phyloP scores from a whole-genome alignment of 176 grass and related monocot genomes.

The Alloteropsis semialata region DNA sequence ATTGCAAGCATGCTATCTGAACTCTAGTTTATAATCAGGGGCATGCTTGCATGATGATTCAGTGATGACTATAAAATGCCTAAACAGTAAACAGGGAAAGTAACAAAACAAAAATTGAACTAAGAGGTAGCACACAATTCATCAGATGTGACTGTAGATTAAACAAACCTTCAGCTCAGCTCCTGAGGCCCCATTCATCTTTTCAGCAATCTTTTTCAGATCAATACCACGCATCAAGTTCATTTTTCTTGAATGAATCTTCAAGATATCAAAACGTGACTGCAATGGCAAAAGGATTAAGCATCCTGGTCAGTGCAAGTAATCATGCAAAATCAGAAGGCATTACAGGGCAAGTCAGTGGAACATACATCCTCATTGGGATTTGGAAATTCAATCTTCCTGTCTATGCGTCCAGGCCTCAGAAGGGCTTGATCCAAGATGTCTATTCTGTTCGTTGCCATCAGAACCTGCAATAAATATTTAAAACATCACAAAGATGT shows the following conservation, averaged over 20 bases:
- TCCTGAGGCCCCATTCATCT: slow-evolving; percentile 98
- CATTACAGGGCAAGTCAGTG: not conserved
- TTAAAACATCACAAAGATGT: slow-evolving; percentile 1
- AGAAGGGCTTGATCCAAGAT: slow-evolving; percentile 97
- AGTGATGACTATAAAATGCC: not conserved
- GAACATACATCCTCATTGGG: slow-evolving; percentile 87
- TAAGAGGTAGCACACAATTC: not conserved
- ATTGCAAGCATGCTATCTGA: not conserved
- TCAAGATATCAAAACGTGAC: slow-evolving; percentile 95
- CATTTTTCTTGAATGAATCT: slow-evolving; percentile 99
- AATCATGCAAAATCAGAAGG: not conserved
- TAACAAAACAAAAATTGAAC: not conserved
- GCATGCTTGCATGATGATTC: not conserved
- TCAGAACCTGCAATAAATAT: slow-evolving; percentile 74
- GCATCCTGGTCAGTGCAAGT: slow-evolving; percentile 17
- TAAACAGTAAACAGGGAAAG: not conserved
- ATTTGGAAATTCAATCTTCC: slow-evolving; percentile 99
- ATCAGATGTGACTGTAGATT: not conserved
- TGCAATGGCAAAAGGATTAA: slow-evolving; percentile 43
- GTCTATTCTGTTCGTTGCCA: slow-evolving; percentile 99
- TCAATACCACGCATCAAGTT: slow-evolving; percentile 99
- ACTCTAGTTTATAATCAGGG: not conserved
- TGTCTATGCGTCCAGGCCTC: slow-evolving; percentile 96
- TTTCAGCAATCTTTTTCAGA: slow-evolving; percentile 95
- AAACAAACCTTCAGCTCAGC: slow-evolving; percentile 92